Percentiles rank a stretch among this genome's conserved stretches.
These are phyloP conservation scores for Coffea humblotiana DNA, from an alignment of 305 asterid species.

Conservation along the genomic window DNA sequence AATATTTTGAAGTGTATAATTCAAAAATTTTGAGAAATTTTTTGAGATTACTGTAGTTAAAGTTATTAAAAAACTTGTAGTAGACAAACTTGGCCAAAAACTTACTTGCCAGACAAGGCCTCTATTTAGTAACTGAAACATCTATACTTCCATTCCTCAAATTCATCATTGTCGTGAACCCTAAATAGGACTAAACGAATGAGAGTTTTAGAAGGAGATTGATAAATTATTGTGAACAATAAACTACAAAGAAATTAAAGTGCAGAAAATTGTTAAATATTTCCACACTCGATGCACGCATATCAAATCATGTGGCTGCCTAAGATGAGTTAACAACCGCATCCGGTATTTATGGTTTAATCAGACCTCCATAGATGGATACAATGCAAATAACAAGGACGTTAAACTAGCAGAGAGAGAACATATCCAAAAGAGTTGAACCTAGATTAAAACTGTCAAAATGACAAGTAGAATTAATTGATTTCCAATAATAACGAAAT, in stretches of 20 bases:
- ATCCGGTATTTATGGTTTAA: not conserved
- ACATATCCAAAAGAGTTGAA: slow-evolving; percentile 11
- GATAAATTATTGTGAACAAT: not conserved
- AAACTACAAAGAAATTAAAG: not conserved
- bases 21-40: too few relatives aligned
- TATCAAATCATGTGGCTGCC: slow-evolving; percentile 3
- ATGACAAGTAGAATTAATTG: not conserved
- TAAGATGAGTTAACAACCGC: not conserved
- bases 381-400: not conserved
- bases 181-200: not conserved
- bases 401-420: not conserved
- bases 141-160: not conserved
- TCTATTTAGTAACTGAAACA: too few relatives aligned
- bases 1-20: too few relatives aligned
- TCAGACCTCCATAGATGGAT: not conserved
- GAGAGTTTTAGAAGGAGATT: not conserved
- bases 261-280: not conserved
- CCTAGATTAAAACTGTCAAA: not conserved
- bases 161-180: not conserved
- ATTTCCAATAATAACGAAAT: not conserved
- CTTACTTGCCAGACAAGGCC: too few relatives aligned
- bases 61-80: too few relatives aligned
- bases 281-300: not conserved
- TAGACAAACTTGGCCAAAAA: too few relatives aligned
- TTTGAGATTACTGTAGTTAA: too few relatives aligned